A percentile compares a stretch with the other conserved stretches of the same genome.
phyloP scores from a whole-genome alignment of 2,329 filamentous ascomycete genomes.

The Alternaria longipes region DNA sequence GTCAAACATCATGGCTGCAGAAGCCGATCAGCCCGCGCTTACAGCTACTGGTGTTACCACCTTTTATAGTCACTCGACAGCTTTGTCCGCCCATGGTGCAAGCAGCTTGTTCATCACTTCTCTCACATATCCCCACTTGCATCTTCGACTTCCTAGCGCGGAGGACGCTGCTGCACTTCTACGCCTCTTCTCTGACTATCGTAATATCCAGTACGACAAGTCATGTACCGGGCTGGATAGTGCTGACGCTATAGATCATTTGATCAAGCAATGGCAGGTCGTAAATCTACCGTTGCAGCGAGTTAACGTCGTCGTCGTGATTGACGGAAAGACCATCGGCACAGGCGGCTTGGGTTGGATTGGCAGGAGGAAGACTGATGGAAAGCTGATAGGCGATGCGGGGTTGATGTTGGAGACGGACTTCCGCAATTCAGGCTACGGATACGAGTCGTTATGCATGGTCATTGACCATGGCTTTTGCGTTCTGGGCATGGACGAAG shows the following conservation, averaged over 20 bases:
- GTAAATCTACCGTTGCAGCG: not conserved
- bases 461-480: constrained; percentile 5
- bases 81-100: not conserved
- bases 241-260: not conserved
- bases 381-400: constrained; percentile 2
- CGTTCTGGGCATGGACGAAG: constrained; percentile 7
- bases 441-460: constrained; percentile 5
- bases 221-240: not conserved
- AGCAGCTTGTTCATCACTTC: not conserved
- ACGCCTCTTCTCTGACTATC: not conserved
- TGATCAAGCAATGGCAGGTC: not conserved
- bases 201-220: not conserved
- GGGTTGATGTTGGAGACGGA: constrained; percentile 3
- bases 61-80: not conserved
- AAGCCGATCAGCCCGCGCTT: not conserved
- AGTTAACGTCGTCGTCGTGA: not conserved
- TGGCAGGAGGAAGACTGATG: not conserved
- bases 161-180: not conserved
- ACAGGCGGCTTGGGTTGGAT: constrained; percentile 1
- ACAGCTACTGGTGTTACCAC: not conserved
- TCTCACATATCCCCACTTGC: not conserved
- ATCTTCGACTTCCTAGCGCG: not conserved
- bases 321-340: not conserved
- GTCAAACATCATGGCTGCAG: not conserved
- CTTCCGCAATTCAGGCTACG: not conserved